phyloP scores from a whole-genome alignment of 2,329 filamentous ascomycete genomes.

The Alternaria triticimaculans region DNA sequence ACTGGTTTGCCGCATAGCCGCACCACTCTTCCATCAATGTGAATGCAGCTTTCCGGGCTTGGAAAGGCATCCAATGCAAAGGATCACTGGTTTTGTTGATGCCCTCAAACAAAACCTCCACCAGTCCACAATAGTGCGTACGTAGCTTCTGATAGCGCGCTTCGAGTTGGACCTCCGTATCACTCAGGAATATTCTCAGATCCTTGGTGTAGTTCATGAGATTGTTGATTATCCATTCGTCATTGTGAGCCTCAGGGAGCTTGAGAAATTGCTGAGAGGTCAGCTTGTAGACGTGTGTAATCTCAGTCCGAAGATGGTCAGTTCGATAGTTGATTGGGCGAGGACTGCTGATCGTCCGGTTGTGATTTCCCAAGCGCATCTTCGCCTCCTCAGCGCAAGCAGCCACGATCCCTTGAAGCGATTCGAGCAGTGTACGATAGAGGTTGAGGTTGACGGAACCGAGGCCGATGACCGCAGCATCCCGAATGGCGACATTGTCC shows the following conservation, averaged over 20 bases:
- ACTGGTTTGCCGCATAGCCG: constrained; percentile 91
- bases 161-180: constrained; percentile 91
- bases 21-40: constrained; percentile 99
- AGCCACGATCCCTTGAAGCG: constrained; percentile 83
- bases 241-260: constrained; percentile 76
- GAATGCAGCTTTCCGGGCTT: constrained; percentile 93
- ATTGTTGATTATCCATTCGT: constrained; percentile 90
- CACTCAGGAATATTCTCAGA: constrained; percentile 91
- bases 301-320: constrained; percentile 87
- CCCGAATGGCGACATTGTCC: constrained; percentile 79
- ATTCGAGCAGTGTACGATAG: constrained; percentile 88
- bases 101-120: constrained; percentile 91
- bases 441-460: constrained; percentile 95
- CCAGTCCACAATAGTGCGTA: constrained; percentile 90
- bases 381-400: constrained; percentile 90
- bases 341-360: constrained; percentile 82
- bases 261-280: constrained; percentile 89
- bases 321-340: constrained; percentile 77
- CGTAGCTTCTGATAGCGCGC: constrained; percentile 92
- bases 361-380: constrained; percentile 75
- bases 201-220: constrained; percentile 90
- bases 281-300: constrained; percentile 94
- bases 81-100: constrained; percentile 86
- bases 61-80: constrained; percentile 95
- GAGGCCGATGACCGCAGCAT: constrained; percentile 88